Conservation (phyloP, 176 grass and related monocot genomes). For the Carex myosuroides region DNA sequence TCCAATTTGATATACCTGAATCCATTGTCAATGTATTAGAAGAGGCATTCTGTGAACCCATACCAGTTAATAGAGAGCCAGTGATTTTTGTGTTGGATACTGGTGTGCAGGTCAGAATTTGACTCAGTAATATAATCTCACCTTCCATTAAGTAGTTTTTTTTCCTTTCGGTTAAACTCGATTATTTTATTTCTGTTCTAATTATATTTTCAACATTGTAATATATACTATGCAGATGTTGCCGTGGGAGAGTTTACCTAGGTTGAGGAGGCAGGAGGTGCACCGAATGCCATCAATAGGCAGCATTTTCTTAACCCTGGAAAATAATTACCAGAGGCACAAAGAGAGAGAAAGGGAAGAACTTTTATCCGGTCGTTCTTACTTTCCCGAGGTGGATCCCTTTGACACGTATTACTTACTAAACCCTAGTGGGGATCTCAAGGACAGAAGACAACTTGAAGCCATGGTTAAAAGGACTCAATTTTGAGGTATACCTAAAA, state of each 20-base stretch:
- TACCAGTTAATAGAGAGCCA: slow-evolving; percentile 42
- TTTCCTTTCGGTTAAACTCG: neutral
- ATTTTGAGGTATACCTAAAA: neutral
- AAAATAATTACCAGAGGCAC: slow-evolving; percentile 28
- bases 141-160: neutral
- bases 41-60: slow-evolving; percentile 22
- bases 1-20: slow-evolving; percentile 25
- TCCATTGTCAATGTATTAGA: slow-evolving; percentile 24
- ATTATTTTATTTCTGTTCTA: neutral
- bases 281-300: slow-evolving; percentile 78
- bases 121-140: neutral
- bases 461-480: neutral
- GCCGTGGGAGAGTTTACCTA: slow-evolving; percentile 84
- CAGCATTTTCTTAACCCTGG: slow-evolving; percentile 42
- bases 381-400: slow-evolving; percentile 59
- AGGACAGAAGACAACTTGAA: neutral
- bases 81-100: slow-evolving; percentile 77
- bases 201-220: no score
- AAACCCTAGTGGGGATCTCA: slow-evolving; percentile 61
- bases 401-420: slow-evolving; percentile 59
- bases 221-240: slow-evolving; percentile 56
- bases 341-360: slow-evolving; percentile 14
- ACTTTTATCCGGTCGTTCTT: neutral
- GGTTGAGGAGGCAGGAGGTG: slow-evolving; percentile 65
- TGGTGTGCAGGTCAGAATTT: slow-evolving; percentile 53